Percentiles rank a stretch among this genome's conserved stretches.
phyloP scores from a whole-genome alignment of 2,329 filamentous ascomycete species.

The Aspergillus alliaceus region DNA sequence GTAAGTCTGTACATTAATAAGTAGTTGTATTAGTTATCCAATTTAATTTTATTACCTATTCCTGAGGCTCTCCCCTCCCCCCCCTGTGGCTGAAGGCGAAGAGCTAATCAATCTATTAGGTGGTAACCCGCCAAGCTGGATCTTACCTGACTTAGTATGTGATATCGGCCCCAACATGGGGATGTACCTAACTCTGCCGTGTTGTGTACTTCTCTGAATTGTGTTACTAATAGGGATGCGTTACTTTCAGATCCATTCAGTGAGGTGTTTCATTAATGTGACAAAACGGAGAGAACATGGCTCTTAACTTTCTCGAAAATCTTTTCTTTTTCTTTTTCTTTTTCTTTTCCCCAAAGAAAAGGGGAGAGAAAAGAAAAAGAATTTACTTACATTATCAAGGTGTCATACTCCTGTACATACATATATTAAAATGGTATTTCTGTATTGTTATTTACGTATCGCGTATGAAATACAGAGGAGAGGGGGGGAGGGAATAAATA shows the following conservation, averaged over 20 bases:
- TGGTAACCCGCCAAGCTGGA: not conserved
- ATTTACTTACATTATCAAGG: too few relatives aligned
- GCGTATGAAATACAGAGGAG: not conserved
- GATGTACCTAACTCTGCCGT: not conserved
- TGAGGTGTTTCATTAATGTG: not conserved
- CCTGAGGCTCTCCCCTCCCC: not conserved
- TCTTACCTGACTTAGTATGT: too few relatives aligned
- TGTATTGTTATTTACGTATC: not conserved
- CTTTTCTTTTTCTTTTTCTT: not conserved
- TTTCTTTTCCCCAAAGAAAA: not conserved
- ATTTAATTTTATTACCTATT: not conserved
- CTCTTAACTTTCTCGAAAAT: not conserved
- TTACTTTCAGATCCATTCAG: not conserved
- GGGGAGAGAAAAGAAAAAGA: not conserved
- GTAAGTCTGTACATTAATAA: not conserved
- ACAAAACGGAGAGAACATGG: not conserved
- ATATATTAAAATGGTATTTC: not conserved
- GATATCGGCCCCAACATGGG: too few relatives aligned
- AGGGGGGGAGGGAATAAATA: not conserved
- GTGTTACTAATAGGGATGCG: not conserved
- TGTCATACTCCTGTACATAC: too few relatives aligned
- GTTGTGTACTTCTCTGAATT: not conserved
- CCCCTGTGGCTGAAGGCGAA: not conserved
- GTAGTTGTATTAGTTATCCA: not conserved
- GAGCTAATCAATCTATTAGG: not conserved